phyloP scores from a whole-genome alignment of 1,284 basidiomycete genomes.

The Porogramme epimiltina region DNA sequence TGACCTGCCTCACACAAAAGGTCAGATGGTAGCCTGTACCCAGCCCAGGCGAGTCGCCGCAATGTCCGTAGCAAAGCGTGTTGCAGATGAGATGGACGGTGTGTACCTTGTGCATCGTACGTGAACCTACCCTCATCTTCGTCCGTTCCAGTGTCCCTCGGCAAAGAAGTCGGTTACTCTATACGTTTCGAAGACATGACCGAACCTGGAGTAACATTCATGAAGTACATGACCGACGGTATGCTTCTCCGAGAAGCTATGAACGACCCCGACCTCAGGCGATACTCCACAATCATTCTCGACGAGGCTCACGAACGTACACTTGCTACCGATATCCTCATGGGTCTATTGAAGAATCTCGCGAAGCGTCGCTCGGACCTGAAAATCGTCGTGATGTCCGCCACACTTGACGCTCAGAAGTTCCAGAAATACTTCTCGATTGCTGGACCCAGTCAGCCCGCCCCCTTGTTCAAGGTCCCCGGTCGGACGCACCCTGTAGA shows the following conservation, averaged over 20 bases:
- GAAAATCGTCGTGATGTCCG: conserved; percentile 98
- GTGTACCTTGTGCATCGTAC: conserved; percentile 31
- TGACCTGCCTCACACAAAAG: conserved; percentile 87
- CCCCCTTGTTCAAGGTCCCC: conserved; percentile 94
- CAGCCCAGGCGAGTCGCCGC: conserved; percentile 97
- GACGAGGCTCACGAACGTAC: conserved; percentile 99
- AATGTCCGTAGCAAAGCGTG: conserved; percentile 98
- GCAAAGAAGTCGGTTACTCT: conserved; percentile 95
- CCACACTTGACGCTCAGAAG: conserved; percentile 95
- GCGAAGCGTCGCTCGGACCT: conserved; percentile 85
- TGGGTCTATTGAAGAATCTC: conserved; percentile 86
- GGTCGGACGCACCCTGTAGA: conserved; percentile 97
- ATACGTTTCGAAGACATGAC: conserved; percentile 99
- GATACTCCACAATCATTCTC: conserved; percentile 97
- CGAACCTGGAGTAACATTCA: conserved; percentile 85
- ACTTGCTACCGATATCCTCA: conserved; percentile 96
- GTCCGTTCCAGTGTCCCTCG: conserved; percentile 70
- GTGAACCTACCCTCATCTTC: not conserved
- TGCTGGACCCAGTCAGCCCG: conserved; percentile 44
- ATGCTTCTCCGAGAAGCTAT: conserved; percentile 97
- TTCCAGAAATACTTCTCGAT: conserved; percentile 96
- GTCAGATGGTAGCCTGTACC: conserved; percentile 94
- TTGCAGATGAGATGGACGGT: conserved; percentile 98
- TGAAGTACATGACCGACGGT: conserved; percentile 99
- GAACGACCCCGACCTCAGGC: conserved; percentile 88